Evolutionary conservation across 495 filamentous ascomycete species (phyloP), one percentile per base, ranked within the genome.

Genomic region (Xylaria sp.): DNA sequence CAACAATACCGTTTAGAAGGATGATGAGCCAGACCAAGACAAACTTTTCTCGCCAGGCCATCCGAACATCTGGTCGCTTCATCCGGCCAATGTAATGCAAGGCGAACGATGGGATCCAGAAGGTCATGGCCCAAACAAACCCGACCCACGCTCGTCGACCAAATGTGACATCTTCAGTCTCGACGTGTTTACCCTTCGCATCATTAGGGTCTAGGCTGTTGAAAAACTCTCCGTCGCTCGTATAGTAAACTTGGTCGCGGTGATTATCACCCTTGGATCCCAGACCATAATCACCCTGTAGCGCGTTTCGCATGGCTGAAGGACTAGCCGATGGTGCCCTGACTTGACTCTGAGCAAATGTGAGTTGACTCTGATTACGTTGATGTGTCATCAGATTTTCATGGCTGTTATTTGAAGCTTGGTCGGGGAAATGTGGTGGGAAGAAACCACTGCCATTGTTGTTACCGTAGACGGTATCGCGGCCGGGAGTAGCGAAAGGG

Each of bases 11-110:
- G 79, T 99, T 99, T 73, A 97, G 81, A 40, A 98, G 73, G 29
- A 93, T 77, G 71, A 99, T 98, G 69, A 97, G 69, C 41, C 91
- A 81, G 33, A 93, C 87, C 12, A 99, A 85, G 6, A 97, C 90
- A 48, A 99, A 46, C 81, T 99, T 99, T 75, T 99, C 96, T 78
- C 95, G 85, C 96, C 96, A 99, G 6, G 96, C 96, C 89, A 98
- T 92, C 1, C 96, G 92, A 52, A 99, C 93, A 81, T 99, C 96
- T 1, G 96, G 96, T 52, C 96, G 90, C 82, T 97, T 97, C 96
- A 98, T 99, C 24, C 96, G 91, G 21, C 96, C 96, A 71, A 98
- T 74, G 64, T 87, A 91, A n/a, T 85, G 85, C 2, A 99, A 87
- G 0, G 90, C 63, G 62, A 94, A 94, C 2, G 95, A 97, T 1